Evolutionary conservation across 2,329 filamentous ascomycete genomes (phyloP).

Genomic region (Fusarium sp.): DNA sequence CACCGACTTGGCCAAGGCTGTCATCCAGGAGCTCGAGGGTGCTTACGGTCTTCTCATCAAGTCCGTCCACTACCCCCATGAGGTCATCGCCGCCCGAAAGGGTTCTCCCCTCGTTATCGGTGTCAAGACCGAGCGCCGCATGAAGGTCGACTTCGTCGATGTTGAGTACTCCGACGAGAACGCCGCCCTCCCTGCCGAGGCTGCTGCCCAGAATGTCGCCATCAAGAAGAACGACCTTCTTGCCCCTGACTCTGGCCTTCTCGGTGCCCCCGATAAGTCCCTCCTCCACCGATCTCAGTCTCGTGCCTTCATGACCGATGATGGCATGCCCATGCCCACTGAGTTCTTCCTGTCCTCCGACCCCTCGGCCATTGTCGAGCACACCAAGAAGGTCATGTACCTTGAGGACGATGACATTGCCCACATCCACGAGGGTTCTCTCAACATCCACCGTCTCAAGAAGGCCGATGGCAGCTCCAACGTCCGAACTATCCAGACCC

Average conservation of each 20-base stretch:
- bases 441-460: slow-evolving; percentile 98
- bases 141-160: slow-evolving; percentile 99
- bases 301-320: slow-evolving; percentile 97
- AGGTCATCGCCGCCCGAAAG: slow-evolving; percentile 97
- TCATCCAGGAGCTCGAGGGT: slow-evolving; percentile 98
- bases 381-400: slow-evolving; percentile 99
- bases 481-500: slow-evolving; percentile 96
- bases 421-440: slow-evolving; percentile 97
- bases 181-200: slow-evolving; percentile 86
- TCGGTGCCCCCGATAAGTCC: slow-evolving; percentile 95
- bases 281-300: slow-evolving; percentile 98
- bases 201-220: slow-evolving; percentile 94
- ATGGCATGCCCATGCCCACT: slow-evolving; percentile 96
- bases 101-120: slow-evolving; percentile 97
- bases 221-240: slow-evolving; percentile 89
- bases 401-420: slow-evolving; percentile 99
- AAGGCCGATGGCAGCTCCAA: slow-evolving; percentile 98
- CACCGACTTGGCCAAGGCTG: slow-evolving; percentile 94
- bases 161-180: slow-evolving; percentile 95
- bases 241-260: slow-evolving; percentile 69
- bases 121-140: slow-evolving; percentile 96
- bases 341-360: slow-evolving; percentile 99
- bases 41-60: slow-evolving; percentile 98
- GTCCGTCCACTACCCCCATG: slow-evolving; percentile 97
- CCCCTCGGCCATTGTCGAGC: slow-evolving; percentile 97